Evolutionary conservation across 2,329 filamentous ascomycete genomes (phyloP).

Genomic region (Teratosphaeria zuluensis): DNA sequence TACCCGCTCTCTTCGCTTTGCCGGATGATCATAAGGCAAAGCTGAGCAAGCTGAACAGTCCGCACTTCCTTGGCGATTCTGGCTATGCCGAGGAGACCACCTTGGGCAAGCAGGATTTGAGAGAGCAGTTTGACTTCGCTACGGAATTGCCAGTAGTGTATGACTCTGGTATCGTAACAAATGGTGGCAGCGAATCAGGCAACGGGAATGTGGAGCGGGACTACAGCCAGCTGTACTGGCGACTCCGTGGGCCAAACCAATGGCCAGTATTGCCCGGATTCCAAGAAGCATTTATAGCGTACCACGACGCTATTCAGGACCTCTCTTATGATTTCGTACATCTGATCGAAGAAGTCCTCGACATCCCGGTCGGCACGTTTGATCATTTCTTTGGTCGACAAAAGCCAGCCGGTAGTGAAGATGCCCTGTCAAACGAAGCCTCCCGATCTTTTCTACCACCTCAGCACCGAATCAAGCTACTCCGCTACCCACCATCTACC

Average conservation of each 20-base stretch:
- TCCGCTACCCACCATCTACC: constrained; percentile 40
- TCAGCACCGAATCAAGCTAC: constrained; percentile 51
- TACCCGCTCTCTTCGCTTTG: constrained; percentile 39
- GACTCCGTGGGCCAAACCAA: constrained; percentile 29
- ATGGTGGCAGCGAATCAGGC: constrained; percentile 17
- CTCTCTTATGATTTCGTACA: constrained; percentile 46
- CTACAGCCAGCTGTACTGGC: constrained; percentile 32
- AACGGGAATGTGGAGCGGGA: constrained; percentile 32
- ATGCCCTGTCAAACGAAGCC: no score
- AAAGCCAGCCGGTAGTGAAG: constrained; percentile 14
- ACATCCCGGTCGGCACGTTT: constrained; percentile 40
- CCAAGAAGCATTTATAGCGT: constrained; percentile 27
- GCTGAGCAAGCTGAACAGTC: constrained; percentile 43
- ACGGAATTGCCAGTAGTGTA: constrained; percentile 40
- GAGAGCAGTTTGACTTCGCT: constrained; percentile 53
- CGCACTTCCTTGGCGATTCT: constrained; percentile 53
- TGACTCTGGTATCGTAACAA: neutral
- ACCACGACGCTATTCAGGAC: constrained; percentile 42
- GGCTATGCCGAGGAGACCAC: constrained; percentile 47
- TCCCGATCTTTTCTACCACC: constrained; percentile 17
- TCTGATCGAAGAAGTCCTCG: constrained; percentile 48
- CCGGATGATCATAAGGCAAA: constrained; percentile 28
- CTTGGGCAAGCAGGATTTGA: constrained; percentile 40
- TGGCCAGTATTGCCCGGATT: constrained; percentile 28
- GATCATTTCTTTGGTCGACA: constrained; percentile 37